Evolutionary conservation across 805 yeast species (phyloP).

Genomic region (Candida sakaeoensis): DNA sequence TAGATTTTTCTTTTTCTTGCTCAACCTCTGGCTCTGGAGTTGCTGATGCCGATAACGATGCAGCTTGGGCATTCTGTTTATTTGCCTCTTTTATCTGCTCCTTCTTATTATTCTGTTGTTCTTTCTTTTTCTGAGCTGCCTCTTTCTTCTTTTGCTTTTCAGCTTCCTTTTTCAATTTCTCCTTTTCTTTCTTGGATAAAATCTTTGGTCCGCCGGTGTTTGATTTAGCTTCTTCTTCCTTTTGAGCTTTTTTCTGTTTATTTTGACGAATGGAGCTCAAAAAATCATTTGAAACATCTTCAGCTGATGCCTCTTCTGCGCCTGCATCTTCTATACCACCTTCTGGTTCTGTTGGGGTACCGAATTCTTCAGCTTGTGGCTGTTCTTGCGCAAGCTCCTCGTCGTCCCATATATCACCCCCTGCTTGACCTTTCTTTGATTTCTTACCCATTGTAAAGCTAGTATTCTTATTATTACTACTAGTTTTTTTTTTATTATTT

Average conservation of each 20-base stretch:
- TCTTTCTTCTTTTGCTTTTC: conserved; percentile 91
- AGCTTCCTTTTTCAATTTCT: conserved; percentile 90
- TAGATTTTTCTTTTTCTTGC: conserved; percentile 24
- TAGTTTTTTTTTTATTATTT: background rate
- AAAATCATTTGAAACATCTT: conserved; percentile 56
- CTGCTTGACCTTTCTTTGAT: conserved; percentile 53
- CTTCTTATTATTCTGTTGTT: conserved; percentile 57
- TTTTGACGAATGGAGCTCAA: conserved; percentile 79
- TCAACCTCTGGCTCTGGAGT: conserved; percentile 33
- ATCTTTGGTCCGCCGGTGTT: conserved; percentile 61
- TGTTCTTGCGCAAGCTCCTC: conserved; percentile 49
- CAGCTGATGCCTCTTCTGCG: conserved; percentile 17
- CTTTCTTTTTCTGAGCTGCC: conserved; percentile 81
- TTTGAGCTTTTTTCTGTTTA: conserved; percentile 71
- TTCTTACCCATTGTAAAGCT: conserved; percentile 47
- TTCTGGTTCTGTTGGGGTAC: conserved; percentile 37
- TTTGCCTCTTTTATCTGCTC: conserved; percentile 51
- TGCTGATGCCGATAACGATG: conserved; percentile 22
- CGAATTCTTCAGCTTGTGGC: conserved; percentile 34
- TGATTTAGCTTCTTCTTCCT: conserved; percentile 59
- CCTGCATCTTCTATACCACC: conserved; percentile 12
- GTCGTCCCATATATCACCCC: conserved; percentile 79
- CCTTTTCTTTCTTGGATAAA: conserved; percentile 90
- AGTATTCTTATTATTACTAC: background rate
- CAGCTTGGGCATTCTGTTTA: conserved; percentile 41